Evolutionary conservation across 225 moss, liverwort and hornwort species (phyloP).

Genomic region (Thuidium tamariscinum): DNA sequence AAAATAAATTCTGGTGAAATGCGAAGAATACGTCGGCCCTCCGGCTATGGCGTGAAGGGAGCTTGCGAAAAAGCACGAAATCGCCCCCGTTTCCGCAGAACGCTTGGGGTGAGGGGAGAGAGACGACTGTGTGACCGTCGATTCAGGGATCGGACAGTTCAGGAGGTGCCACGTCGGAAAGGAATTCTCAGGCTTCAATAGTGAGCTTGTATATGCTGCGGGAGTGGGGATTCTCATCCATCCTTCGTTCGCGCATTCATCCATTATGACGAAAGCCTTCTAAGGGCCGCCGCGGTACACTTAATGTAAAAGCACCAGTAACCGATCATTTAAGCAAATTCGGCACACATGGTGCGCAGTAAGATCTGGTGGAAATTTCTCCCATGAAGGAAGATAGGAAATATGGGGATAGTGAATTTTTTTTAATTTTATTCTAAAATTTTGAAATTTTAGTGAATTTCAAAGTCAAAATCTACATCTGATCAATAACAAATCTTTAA

Average conservation of each 20-base stretch:
- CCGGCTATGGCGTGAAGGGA: conserved; percentile 6
- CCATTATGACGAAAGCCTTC: background rate
- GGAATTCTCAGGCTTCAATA: background rate
- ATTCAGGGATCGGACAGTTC: background rate
- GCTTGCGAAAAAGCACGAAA: background rate
- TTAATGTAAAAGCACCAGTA: too few species aligned
- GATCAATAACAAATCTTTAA: too few species aligned
- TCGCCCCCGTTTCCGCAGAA: background rate
- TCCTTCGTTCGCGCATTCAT: background rate
- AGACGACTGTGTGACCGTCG: conserved; percentile 3
- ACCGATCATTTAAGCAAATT: too few species aligned
- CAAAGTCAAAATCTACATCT: too few species aligned
- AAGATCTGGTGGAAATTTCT: too few species aligned
- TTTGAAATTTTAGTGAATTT: too few species aligned
- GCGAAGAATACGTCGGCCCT: background rate
- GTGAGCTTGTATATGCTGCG: background rate
- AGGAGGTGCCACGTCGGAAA: background rate
- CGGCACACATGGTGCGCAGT: too few species aligned
- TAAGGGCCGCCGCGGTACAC: too few species aligned
- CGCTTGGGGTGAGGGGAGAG: background rate
- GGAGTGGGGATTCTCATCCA: background rate
- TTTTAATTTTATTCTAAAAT: too few species aligned
- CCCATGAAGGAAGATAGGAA: too few species aligned
- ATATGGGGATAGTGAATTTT: too few species aligned
- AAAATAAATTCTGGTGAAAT: background rate